Conservation (phyloP, 208 protist species). For the Strigomonas culicis region DNA sequence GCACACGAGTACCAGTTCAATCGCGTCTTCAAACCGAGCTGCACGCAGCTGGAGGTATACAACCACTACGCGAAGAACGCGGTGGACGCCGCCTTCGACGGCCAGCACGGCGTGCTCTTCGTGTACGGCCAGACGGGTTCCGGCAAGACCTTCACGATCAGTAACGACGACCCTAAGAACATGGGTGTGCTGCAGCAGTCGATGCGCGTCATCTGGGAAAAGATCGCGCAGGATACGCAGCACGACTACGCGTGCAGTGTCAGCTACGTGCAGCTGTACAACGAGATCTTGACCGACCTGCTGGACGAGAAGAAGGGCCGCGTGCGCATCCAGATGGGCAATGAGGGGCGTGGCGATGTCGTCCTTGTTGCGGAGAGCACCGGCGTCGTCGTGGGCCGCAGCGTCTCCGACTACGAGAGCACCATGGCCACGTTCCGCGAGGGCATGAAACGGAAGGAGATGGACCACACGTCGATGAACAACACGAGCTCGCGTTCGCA, state of each 20-base stretch:
- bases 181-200: constrained; percentile 84
- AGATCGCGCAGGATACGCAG: constrained; percentile 50
- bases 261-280: constrained; percentile 90
- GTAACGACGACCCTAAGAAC: constrained; percentile 63
- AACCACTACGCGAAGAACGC: constrained; percentile 62
- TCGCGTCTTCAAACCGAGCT: constrained; percentile 50
- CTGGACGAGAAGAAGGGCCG: constrained; percentile 63
- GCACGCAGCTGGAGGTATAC: constrained; percentile 73
- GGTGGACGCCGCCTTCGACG: constrained; percentile 85
- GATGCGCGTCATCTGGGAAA: constrained; percentile 62
- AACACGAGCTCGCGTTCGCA: constrained; percentile 84
- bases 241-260: constrained; percentile 80
- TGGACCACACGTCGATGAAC: constrained; percentile 93
- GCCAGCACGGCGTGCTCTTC: constrained; percentile 87
- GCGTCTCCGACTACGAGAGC: constrained; percentile 58
- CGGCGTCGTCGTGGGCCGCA: constrained; percentile 53
- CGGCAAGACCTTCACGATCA: constrained; percentile 91
- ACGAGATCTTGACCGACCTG: constrained; percentile 86
- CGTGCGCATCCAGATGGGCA: constrained; percentile 76
- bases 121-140: constrained; percentile 91
- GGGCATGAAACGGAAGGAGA: constrained; percentile 82
- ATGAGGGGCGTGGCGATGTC: constrained; percentile 76
- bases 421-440: constrained; percentile 75
- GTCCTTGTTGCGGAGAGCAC: constrained; percentile 64
- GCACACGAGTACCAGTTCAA: constrained; percentile 74